A percentile compares a stretch with the other conserved stretches of the same genome.
These are phyloP conservation scores for Leccinum incarnatum DNA, from an alignment of 768 basidiomycete species.

Conservation along the genomic window DNA sequence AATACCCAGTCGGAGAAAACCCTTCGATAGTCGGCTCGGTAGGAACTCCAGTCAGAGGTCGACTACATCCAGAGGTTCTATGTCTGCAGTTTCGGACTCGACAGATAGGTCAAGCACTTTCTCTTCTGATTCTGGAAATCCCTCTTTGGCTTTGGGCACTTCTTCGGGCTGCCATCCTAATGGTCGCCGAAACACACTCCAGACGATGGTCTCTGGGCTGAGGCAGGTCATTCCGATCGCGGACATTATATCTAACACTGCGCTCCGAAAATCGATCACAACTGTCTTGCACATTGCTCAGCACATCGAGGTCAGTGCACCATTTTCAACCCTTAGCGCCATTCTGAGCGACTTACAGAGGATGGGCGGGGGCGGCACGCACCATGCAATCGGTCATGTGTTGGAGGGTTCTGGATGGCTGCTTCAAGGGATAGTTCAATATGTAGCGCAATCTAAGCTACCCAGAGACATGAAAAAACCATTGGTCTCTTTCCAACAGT, in stretches of 20 bases:
- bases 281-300: slow-evolving; percentile 8
- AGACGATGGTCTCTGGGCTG: slow-evolving; percentile 5
- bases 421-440: slow-evolving; percentile 9
- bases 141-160: not conserved
- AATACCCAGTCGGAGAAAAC: not conserved
- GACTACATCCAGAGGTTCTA: not conserved
- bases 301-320: slow-evolving; percentile 5
- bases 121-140: not conserved
- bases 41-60: slow-evolving; percentile 2
- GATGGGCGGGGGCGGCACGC: slow-evolving; percentile 10
- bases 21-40: too few species aligned
- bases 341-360: not conserved
- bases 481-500: slow-evolving; percentile 7
- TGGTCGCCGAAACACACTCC: not conserved
- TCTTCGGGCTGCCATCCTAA: slow-evolving; percentile 3
- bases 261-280: slow-evolving; percentile 10
- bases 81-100: not conserved
- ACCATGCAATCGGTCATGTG: slow-evolving; percentile 14
- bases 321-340: not conserved
- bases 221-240: slow-evolving; percentile 4
- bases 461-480: slow-evolving; percentile 4
- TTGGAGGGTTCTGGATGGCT: slow-evolving; percentile 15
- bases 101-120: not conserved
- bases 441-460: not conserved
- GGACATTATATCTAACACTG: slow-evolving; percentile 1